Conservation (phyloP, 1,284 basidiomycete species). For the Flammula alnicola region DNA sequence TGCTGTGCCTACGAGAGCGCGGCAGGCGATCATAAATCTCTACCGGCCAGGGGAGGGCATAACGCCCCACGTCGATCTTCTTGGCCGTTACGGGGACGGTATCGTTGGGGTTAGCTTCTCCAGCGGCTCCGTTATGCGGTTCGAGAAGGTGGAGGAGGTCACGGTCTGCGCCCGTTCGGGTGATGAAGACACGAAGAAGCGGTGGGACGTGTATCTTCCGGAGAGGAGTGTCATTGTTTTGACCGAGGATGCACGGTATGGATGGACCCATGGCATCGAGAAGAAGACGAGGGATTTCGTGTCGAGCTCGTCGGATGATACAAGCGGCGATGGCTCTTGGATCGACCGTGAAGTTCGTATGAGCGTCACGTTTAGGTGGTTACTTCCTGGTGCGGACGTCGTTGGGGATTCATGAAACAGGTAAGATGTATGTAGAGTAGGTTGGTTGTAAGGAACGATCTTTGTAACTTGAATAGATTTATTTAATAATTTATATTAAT, state of each 20-base stretch:
- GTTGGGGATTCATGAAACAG: no score
- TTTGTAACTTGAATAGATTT: no score
- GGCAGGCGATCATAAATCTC: conserved; percentile 82
- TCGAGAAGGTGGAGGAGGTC: conserved; percentile 41
- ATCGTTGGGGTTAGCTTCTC: conserved; percentile 80
- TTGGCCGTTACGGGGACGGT: conserved; percentile 77
- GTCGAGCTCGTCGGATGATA: neutral
- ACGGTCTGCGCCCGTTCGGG: no score
- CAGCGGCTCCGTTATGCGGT: conserved; percentile 77
- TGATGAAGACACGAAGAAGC: conserved; percentile 14
- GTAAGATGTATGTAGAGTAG: no score
- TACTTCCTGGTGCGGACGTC: conserved; percentile 76
- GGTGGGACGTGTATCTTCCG: conserved; percentile 63
- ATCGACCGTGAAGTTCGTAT: conserved; percentile 60
- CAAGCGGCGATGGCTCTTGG: conserved; percentile 40
- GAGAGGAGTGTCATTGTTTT: conserved; percentile 72
- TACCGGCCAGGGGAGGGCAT: conserved; percentile 84
- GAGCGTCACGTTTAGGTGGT: conserved; percentile 81
- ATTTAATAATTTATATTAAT: no score
- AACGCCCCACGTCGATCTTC: conserved; percentile 76
- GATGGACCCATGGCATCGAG: conserved; percentile 49
- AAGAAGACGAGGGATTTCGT: conserved; percentile 39
- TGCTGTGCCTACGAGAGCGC: conserved; percentile 45
- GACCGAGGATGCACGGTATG: conserved; percentile 75
- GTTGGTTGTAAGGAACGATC: no score